A percentile compares a stretch with the other conserved stretches of the same genome.
These are phyloP conservation scores for Microdochium paspali DNA, from an alignment of 2,329 filamentous ascomycete genomes.

Conservation along the genomic window DNA sequence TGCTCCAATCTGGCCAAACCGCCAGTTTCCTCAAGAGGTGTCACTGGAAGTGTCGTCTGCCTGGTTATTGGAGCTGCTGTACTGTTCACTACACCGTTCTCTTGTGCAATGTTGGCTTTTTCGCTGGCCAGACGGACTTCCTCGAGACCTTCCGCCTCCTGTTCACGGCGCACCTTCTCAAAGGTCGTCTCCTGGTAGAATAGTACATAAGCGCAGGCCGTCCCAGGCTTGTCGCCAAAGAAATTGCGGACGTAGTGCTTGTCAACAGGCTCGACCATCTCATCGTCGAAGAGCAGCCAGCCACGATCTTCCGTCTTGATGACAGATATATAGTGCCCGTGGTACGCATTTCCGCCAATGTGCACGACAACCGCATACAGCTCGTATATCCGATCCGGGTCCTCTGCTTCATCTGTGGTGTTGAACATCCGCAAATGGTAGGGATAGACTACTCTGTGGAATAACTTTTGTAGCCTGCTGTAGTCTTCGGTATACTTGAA, in stretches of 20 bases:
- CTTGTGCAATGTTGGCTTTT: constrained; percentile 45
- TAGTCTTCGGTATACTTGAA: constrained; percentile 98
- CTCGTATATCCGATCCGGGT: constrained; percentile 90
- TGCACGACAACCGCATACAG: constrained; percentile 96
- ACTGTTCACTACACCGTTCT: constrained; percentile 35
- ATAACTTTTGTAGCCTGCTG: constrained; percentile 87
- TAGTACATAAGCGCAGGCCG: constrained; percentile 91
- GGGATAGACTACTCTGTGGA: constrained; percentile 93
- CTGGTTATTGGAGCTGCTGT: constrained; percentile 32
- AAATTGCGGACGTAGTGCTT: constrained; percentile 95
- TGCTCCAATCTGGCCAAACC: constrained; percentile 53
- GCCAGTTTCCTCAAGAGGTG: constrained; percentile 36
- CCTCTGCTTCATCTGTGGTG: constrained; percentile 89
- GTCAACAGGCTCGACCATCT: constrained; percentile 96
- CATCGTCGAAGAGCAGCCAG: constrained; percentile 95
- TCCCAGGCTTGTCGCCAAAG: constrained; percentile 84
- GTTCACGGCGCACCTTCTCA: constrained; percentile 62
- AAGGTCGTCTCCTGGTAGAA: constrained; percentile 91
- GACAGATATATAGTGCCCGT: constrained; percentile 95
- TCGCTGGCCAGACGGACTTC: constrained; percentile 48
- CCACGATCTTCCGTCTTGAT: constrained; percentile 95
- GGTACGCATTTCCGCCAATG: constrained; percentile 92
- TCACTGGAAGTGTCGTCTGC: constrained; percentile 38
- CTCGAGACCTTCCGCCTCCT: constrained; percentile 68
- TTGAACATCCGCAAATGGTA: constrained; percentile 96